Percentiles rank a stretch among this genome's conserved stretches.
Conservation (phyloP, 495 filamentous ascomycete genomes). For the Pseudomonodictys pantanalensis region DNA sequence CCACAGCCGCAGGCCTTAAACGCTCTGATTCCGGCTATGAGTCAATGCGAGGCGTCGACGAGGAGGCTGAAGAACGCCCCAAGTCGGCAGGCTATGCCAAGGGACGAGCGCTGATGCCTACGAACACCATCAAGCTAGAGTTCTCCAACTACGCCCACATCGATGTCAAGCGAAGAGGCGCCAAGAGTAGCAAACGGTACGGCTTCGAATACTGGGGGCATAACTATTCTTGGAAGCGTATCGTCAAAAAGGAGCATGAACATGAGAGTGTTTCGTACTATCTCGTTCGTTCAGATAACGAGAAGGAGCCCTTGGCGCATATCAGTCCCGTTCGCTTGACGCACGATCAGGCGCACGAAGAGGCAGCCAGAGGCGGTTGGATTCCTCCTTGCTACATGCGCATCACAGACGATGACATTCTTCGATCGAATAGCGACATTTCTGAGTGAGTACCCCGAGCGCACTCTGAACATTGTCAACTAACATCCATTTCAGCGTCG, state of each 20-base stretch:
- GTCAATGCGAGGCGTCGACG: slow-evolving; percentile 38
- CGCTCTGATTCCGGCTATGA: slow-evolving; percentile 62
- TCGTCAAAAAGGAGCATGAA: slow-evolving; percentile 59
- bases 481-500: slow-evolving; percentile 57
- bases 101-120: slow-evolving; percentile 44
- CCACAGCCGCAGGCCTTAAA: slow-evolving; percentile 45
- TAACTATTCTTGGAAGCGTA: slow-evolving; percentile 80
- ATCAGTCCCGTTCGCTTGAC: slow-evolving; percentile 80
- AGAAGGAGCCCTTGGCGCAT: slow-evolving; percentile 64
- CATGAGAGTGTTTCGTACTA: slow-evolving; percentile 68
- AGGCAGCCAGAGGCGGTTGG: slow-evolving; percentile 81
- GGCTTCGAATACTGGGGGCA: slow-evolving; percentile 91
- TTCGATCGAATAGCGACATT: slow-evolving; percentile 70
- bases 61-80: slow-evolving; percentile 49
- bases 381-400: slow-evolving; percentile 85
- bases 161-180: slow-evolving; percentile 70
- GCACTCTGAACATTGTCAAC: slow-evolving; percentile 11
- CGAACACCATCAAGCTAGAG: slow-evolving; percentile 80
- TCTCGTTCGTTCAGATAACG: slow-evolving; percentile 64
- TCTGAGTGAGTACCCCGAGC: slow-evolving; percentile 76
- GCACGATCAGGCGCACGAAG: slow-evolving; percentile 64
- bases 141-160: slow-evolving; percentile 98
- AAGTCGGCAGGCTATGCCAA: slow-evolving; percentile 40
- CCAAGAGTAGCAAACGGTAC: slow-evolving; percentile 71
- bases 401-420: slow-evolving; percentile 70